Evolutionary conservation across 371 early-diverging fungal species (phyloP).

Genomic region (Choanephora cucurbitarum): DNA sequence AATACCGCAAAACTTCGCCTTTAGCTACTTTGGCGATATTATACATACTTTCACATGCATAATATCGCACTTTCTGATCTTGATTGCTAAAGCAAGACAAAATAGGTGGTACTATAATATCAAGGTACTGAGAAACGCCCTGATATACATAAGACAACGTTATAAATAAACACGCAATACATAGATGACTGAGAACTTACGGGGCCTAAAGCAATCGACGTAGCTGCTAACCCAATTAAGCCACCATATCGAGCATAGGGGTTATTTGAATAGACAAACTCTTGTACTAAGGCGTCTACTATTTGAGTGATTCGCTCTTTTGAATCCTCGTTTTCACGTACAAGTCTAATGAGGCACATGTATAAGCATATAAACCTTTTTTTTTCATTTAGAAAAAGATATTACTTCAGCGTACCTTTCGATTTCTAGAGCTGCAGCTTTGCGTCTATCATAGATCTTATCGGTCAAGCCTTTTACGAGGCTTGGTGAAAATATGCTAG

Average conservation of each 20-base stretch:
- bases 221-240: constrained; percentile 86
- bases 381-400: no score
- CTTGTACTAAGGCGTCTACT: constrained; percentile 71
- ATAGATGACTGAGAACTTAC: constrained; percentile 28
- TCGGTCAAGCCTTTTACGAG: constrained; percentile 70
- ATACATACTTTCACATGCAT: constrained; percentile 94
- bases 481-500: constrained; percentile 32
- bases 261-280: constrained; percentile 79
- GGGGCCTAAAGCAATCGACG: constrained; percentile 82
- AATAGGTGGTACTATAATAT: constrained; percentile 86
- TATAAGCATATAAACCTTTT: no score
- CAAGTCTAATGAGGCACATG: constrained; percentile 64
- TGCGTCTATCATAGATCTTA: constrained; percentile 88
- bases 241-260: constrained; percentile 91
- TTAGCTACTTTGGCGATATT: constrained; percentile 94
- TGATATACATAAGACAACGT: constrained; percentile 12
- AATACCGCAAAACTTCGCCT: constrained; percentile 79
- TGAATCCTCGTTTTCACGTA: constrained; percentile 68
- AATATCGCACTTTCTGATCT: constrained; percentile 89
- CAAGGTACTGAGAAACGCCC: constrained; percentile 67
- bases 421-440: constrained; percentile 85
- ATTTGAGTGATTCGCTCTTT: constrained; percentile 60
- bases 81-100: constrained; percentile 85
- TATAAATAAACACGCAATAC: background rate
- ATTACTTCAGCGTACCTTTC: no score